phyloP scores from a whole-genome alignment of 257 asterid species.

The Solanum gracilifrons region DNA sequence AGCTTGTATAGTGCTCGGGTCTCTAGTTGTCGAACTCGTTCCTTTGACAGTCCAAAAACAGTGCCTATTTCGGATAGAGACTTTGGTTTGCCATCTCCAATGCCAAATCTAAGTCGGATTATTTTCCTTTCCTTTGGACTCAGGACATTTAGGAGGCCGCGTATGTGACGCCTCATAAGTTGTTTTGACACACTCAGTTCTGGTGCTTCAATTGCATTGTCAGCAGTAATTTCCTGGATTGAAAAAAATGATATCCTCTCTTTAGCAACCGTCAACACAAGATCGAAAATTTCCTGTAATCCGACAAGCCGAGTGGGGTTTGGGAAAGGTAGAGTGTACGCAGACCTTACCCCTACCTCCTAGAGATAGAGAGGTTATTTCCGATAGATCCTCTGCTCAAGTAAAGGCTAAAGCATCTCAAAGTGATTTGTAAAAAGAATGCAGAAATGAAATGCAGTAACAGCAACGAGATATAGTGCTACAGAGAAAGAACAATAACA shows the following conservation, averaged over 20 bases:
- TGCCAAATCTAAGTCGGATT: slow-evolving; percentile 58
- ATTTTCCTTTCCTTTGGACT: slow-evolving; percentile 72
- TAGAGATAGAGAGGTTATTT: not conserved
- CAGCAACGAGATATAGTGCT: not conserved
- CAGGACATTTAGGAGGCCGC: slow-evolving; percentile 52
- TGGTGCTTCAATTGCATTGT: slow-evolving; percentile 54
- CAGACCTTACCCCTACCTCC: not conserved
- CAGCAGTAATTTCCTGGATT: slow-evolving; percentile 82
- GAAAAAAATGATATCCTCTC: not conserved
- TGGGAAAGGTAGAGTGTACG: not conserved
- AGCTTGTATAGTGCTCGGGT: slow-evolving; percentile 72
- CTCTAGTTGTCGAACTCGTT: slow-evolving; percentile 85
- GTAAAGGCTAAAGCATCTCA: not conserved
- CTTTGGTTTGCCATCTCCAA: slow-evolving; percentile 40
- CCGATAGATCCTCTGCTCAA: not conserved
- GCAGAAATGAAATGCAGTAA: not conserved
- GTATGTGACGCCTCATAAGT: slow-evolving; percentile 72
- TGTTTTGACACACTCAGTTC: slow-evolving; percentile 43
- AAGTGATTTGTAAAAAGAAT: not conserved
- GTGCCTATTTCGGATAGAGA: slow-evolving; percentile 80
- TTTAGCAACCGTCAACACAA: not conserved
- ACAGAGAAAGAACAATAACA: not conserved
- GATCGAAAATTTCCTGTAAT: not conserved
- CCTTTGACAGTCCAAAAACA: slow-evolving; percentile 66
- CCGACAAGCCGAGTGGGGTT: not conserved